Percentiles rank a stretch among this genome's conserved stretches.
These are phyloP conservation scores for Pseudozyma flocculosa DNA, from an alignment of 1,284 basidiomycete genomes.

Conservation along the genomic window DNA sequence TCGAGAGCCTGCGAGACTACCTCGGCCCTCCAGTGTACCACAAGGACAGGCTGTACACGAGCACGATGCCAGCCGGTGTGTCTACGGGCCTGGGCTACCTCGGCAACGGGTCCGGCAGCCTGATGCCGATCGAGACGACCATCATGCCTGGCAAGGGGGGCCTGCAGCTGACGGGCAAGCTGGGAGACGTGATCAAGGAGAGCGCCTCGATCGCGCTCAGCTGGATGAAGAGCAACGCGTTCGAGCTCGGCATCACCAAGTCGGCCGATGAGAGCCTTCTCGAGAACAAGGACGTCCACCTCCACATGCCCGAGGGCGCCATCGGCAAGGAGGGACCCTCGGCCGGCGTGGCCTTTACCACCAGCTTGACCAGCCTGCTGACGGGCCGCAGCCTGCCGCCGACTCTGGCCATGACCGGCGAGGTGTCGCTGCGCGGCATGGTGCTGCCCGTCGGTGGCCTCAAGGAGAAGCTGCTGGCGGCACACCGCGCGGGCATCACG, in stretches of 20 bases:
- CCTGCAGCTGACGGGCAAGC: conserved; percentile 89
- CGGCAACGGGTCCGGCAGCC: conserved; percentile 90
- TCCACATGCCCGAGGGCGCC: conserved; percentile 66
- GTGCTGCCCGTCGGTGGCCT: conserved; percentile 55
- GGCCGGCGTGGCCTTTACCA: conserved; percentile 88
- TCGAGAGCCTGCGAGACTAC: conserved; percentile 89
- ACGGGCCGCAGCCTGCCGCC: conserved; percentile 43
- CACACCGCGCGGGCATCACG: conserved; percentile 52
- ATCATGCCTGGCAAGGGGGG: conserved; percentile 55
- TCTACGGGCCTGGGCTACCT: conserved; percentile 91
- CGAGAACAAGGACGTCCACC: conserved; percentile 64
- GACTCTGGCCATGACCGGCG: conserved; percentile 57
- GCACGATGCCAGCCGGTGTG: conserved; percentile 80
- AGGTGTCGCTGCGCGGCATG: conserved; percentile 56
- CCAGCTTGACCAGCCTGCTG: conserved; percentile 87
- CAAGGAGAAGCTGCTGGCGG: conserved; percentile 57
- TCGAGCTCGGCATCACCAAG: conserved; percentile 74
- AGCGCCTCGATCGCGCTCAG: conserved; percentile 89
- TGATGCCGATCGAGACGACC: conserved; percentile 85
- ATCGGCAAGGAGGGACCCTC: conserved; percentile 98
- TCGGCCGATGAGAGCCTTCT: conserved; percentile 73
- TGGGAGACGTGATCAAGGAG: conserved; percentile 96
- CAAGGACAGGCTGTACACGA: conserved; percentile 86
- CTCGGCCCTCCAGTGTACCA: conserved; percentile 94
- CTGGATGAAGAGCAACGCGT: conserved; percentile 89